Base-by-base conservation (phyloP, 345 rosid genomes). In the Conringia planisiliqua region DNA sequence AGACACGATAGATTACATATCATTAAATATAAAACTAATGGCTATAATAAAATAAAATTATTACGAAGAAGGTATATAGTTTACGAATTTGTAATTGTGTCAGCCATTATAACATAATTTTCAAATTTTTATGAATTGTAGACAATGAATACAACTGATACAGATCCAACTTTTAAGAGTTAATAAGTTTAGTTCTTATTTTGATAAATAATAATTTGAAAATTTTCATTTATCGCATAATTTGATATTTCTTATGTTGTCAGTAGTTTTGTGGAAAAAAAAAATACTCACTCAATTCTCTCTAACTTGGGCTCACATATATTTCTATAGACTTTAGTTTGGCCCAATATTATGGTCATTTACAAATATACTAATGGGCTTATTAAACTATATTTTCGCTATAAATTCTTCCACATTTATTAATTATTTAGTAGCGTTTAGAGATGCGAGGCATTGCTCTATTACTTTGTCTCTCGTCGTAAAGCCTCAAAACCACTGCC, bases 381-480 rank as follows among this genome's bases (percentile, higher is more conserved):
- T 46, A 30, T 38, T 44, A 52, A 67, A 26, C 40, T 54, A 74
- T 56, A 48, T 5, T 7, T 62, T 52, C 42, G 78, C 52, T 58
- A 62, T 13, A 66, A 32, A 44, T 50, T 43, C 74, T 79, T 29
- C 33, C 43, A 38, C 48, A 47, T 16, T n/a, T 30, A 30, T 27
- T 52, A 3, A 29, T 22, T 22, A 22, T 22, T 69, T 40, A 89
- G 80, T 91, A 94, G 60, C 77, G 79, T 75, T 87, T 88, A 43
- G 97, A 89, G 78, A 90, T 90, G 43, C 89, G 79, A 43, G 97
- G 97, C 96, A 90, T 92, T 5, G 80, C 79, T 68, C 90, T 81
- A 70, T 67, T 90, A 29, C 86, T 71, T 83, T 78, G 84, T 75
- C 92, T 82, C 61, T 93, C 94, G 68, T 88, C 89, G 71, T 79